Evolutionary conservation across 108 stramenopile species (phyloP), one percentile per base, ranked within the genome.

Genomic region (Cyclotella distinguenda): DNA sequence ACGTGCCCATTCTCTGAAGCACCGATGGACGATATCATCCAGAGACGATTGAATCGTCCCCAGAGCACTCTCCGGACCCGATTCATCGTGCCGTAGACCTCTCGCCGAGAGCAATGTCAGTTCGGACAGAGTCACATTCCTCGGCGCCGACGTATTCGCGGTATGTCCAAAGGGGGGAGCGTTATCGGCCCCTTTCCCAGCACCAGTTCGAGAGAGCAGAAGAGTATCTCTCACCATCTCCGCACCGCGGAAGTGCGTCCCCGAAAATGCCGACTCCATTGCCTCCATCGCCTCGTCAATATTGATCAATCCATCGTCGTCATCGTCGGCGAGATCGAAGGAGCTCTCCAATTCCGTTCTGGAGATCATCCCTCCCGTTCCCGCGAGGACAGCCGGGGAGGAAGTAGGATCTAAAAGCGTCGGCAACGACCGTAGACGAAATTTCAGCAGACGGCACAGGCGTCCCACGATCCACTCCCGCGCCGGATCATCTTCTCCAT

Each of bases 261-360:
- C 93, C 8, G 90, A 88, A 78, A 94, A 94, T 22, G 93, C 93
- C 44, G 77, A 77, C 53, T 94, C 93, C 44, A 87, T 84, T 5
- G 93, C 90, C 61, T 94, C 90, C 86, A 88, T 87, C 10, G 93
- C 93, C 69, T 91, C 93, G 32, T 85, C 84, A 49, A 94, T 85
- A 42, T 86, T 88, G 57, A 94, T 88, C 23, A 91, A 53, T 32
- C 93, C 93, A 70, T 91, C 87, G 27, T 91, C 88, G 63, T 91
- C 85, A 55, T 91, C 93, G 62, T 94, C 93, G 4, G 88, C 88
- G 46, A 94, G 58, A 48, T 91, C 89, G 79, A 91, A 94, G 6
- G 93, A 87, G 31, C 86, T 82, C 15, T 84, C 78, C 23, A 94
- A 46, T 53, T 94, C 93, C 46, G 82, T 49, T 9, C 85, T 61